phyloP scores from a whole-genome alignment of 1,139 yeast species.

The Suhomyces coccinellae region DNA sequence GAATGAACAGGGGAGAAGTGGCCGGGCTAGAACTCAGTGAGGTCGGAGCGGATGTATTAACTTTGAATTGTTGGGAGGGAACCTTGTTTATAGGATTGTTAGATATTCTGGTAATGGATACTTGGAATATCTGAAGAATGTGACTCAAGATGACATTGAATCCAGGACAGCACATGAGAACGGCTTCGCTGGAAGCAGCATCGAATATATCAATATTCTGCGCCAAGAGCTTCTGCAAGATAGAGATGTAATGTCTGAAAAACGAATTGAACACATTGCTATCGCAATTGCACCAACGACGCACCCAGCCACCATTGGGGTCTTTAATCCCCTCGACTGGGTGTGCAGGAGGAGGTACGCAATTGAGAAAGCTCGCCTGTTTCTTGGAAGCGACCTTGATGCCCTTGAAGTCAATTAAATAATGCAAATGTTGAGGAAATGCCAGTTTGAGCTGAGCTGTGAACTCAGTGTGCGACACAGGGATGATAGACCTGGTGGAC shows the following conservation, averaged over 20 bases:
- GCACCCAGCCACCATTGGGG: constrained; percentile 69
- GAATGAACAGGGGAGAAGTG: constrained; percentile 17
- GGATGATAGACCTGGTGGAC: constrained; percentile 9
- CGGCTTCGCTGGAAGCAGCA: constrained; percentile 4
- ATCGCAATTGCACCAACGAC: constrained; percentile 51
- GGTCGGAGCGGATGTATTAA: constrained; percentile 1
- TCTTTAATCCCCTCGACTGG: constrained; percentile 60
- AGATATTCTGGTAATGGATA: constrained; percentile 37
- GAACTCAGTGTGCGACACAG: neutral
- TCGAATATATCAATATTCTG: constrained; percentile 5
- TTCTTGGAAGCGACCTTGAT: constrained; percentile 20
- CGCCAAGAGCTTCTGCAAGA: constrained; percentile 24
- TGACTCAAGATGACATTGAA: constrained; percentile 40
- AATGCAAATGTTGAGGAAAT: constrained; percentile 43
- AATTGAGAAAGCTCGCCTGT: constrained; percentile 33
- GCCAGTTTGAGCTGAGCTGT: constrained; percentile 7
- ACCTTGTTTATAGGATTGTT: constrained; percentile 8
- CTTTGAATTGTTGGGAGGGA: constrained; percentile 5
- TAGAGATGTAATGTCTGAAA: constrained; percentile 63
- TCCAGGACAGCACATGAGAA: constrained; percentile 31
- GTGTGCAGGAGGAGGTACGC: constrained; percentile 50
- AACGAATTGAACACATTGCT: constrained; percentile 75
- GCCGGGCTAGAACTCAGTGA: constrained; percentile 17
- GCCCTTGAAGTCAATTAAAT: constrained; percentile 40
- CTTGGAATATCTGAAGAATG: constrained; percentile 36